A percentile compares a stretch with the other conserved stretches of the same genome.
Evolutionary conservation across 306 rosid species (phyloP).

Genomic region (Cucurbita argyrosperma): DNA sequence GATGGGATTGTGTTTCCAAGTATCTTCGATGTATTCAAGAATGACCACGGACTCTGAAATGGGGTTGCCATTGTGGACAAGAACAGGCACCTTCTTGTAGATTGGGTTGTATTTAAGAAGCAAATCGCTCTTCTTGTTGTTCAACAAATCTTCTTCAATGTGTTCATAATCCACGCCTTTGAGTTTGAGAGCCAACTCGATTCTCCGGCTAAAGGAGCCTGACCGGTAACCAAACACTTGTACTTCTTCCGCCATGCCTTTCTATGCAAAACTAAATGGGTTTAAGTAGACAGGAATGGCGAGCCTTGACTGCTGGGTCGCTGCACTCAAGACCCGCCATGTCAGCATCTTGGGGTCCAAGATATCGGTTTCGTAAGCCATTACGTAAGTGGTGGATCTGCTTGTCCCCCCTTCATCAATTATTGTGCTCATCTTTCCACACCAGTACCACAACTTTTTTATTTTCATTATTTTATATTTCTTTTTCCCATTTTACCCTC

Average conservation of each 20-base stretch:
- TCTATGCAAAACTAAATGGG: not conserved
- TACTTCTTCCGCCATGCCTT: not conserved
- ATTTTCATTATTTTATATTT: no score
- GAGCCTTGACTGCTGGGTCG: no score
- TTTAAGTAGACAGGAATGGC: not conserved
- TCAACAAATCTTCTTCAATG: conserved; percentile 15
- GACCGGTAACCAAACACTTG: not conserved
- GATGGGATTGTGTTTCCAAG: conserved; percentile 8
- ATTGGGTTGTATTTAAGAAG: conserved; percentile 45
- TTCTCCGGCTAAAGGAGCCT: conserved; percentile 27
- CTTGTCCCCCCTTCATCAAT: no score
- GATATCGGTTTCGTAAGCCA: not conserved
- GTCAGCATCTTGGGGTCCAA: not conserved
- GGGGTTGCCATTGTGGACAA: conserved; percentile 32
- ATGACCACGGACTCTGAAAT: conserved; percentile 27
- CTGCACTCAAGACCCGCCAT: no score
- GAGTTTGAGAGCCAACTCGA: conserved; percentile 31
- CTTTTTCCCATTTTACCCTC: no score
- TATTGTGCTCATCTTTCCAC: no score
- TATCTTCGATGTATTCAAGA: conserved; percentile 3
- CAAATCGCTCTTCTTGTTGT: conserved; percentile 14
- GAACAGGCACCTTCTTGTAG: conserved; percentile 35
- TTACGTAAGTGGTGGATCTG: not conserved
- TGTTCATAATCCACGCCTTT: conserved; percentile 36
- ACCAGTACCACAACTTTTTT: no score